Percentiles rank a stretch among this genome's conserved stretches.
Evolutionary conservation across 2,329 filamentous ascomycete species (phyloP).

Genomic region (Fusarium sp.): DNA sequence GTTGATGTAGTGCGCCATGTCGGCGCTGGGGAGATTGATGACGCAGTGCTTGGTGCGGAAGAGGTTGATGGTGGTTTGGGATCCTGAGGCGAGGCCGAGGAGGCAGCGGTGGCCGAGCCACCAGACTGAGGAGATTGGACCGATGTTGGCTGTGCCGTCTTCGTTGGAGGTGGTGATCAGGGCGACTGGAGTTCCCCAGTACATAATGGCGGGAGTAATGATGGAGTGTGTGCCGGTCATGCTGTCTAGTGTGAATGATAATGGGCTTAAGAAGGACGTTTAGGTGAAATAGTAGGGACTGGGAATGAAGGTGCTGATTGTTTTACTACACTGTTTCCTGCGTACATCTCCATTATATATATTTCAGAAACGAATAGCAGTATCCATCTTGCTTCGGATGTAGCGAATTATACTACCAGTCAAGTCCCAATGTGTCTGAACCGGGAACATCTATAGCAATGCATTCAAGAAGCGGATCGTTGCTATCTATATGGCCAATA

Average conservation of each 20-base stretch:
- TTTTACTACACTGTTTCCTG: background rate
- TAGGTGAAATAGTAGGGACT: rapidly evolving
- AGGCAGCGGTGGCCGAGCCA: background rate
- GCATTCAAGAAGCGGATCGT: background rate
- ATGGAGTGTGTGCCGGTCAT: background rate
- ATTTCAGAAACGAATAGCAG: rapidly evolving
- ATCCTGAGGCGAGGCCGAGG: background rate
- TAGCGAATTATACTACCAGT: rapidly evolving
- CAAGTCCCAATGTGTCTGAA: rapidly evolving
- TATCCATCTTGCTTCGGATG: background rate
- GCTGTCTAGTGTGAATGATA: rapidly evolving
- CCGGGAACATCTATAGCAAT: background rate
- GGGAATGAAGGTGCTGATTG: rapidly evolving
- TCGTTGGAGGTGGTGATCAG: background rate
- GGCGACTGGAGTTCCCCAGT: background rate
- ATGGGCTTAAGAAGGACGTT: rapidly evolving
- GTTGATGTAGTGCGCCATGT: background rate
- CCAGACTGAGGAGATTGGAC: background rate
- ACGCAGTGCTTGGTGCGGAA: background rate
- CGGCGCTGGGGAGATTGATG: background rate
- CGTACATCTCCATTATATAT: rapidly evolving
- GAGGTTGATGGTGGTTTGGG: background rate
- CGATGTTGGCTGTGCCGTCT: background rate
- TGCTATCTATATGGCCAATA: background rate
- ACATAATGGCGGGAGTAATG: background rate